phyloP scores from a whole-genome alignment of 2,329 filamentous ascomycete species.

The Colletotrichum navitas region DNA sequence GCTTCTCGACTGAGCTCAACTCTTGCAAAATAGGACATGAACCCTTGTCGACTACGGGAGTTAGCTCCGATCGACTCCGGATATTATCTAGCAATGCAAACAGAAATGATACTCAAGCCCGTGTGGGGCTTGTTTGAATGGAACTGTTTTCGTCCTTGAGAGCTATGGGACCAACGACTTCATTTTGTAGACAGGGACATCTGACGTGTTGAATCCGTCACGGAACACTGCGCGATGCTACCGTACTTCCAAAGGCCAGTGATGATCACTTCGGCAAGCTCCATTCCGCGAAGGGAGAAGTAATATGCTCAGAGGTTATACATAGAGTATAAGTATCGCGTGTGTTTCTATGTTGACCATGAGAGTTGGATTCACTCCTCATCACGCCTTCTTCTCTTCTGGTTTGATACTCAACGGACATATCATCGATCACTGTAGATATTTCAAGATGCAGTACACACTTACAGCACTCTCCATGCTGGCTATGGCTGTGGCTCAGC shows the following conservation, averaged over 20 bases:
- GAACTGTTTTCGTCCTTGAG: background rate
- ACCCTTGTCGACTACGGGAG: background rate
- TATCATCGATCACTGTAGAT: background rate
- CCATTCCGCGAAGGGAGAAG: conserved; percentile 22
- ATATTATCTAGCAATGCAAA: background rate
- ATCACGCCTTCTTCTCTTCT: background rate
- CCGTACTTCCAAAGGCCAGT: background rate
- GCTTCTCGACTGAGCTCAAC: background rate
- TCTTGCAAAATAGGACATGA: background rate
- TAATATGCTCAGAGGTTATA: background rate
- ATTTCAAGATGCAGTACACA: conserved; percentile 39
- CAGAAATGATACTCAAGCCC: background rate
- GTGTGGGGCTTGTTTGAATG: background rate
- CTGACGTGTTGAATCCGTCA: background rate
- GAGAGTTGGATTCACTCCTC: background rate
- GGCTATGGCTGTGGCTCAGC: conserved; percentile 44
- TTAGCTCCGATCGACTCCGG: conserved; percentile 4
- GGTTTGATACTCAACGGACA: background rate
- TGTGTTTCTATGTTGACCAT: background rate
- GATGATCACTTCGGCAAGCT: conserved; percentile 20
- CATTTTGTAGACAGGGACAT: background rate
- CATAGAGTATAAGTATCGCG: conserved; percentile 26
- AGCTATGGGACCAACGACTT: background rate
- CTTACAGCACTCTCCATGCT: conserved; percentile 43
- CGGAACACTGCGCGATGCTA: conserved; percentile 17